phyloP scores from a whole-genome alignment of 768 basidiomycete genomes.

The Boletus eberwhitei region DNA sequence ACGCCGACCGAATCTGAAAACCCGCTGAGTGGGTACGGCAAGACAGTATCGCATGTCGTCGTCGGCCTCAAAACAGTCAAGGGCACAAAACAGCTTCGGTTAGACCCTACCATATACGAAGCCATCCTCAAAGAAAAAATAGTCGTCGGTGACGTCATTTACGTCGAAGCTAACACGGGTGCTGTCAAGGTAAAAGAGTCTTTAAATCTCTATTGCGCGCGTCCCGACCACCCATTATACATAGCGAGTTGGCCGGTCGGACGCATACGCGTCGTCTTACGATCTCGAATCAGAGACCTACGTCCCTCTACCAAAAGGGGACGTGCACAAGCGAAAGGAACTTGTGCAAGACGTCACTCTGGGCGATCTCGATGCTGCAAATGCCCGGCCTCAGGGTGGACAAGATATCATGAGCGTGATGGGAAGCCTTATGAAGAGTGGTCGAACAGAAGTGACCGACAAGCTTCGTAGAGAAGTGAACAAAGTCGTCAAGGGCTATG shows the following conservation, averaged over 20 bases:
- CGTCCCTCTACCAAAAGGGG: slow-evolving; percentile 94
- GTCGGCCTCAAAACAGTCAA: slow-evolving; percentile 92
- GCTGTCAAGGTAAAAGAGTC: slow-evolving; percentile 75
- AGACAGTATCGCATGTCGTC: slow-evolving; percentile 97
- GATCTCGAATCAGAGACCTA: slow-evolving; percentile 99
- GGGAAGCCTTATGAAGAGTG: slow-evolving; percentile 86
- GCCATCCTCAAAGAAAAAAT: slow-evolving; percentile 97
- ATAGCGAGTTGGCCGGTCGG: slow-evolving; percentile 92
- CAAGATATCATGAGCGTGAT: slow-evolving; percentile 99
- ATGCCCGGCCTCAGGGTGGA: slow-evolving; percentile 92
- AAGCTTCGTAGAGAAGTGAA: slow-evolving; percentile 94
- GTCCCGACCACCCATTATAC: background rate
- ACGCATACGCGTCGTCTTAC: slow-evolving; percentile 96
- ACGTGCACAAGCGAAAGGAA: slow-evolving; percentile 95
- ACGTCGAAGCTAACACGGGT: slow-evolving; percentile 90
- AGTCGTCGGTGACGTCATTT: slow-evolving; percentile 94
- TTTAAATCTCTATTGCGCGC: background rate
- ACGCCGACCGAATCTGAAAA: slow-evolving; percentile 97
- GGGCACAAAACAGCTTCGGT: slow-evolving; percentile 89
- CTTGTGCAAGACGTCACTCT: slow-evolving; percentile 93
- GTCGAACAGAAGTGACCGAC: slow-evolving; percentile 95
- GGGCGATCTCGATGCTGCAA: slow-evolving; percentile 94
- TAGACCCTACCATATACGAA: slow-evolving; percentile 96
- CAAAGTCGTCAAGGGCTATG: slow-evolving; percentile 95
- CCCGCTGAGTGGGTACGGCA: slow-evolving; percentile 95